These are phyloP conservation scores for Luvunga scandens DNA, from an alignment of 345 rosid species.

Conservation along the genomic window DNA sequence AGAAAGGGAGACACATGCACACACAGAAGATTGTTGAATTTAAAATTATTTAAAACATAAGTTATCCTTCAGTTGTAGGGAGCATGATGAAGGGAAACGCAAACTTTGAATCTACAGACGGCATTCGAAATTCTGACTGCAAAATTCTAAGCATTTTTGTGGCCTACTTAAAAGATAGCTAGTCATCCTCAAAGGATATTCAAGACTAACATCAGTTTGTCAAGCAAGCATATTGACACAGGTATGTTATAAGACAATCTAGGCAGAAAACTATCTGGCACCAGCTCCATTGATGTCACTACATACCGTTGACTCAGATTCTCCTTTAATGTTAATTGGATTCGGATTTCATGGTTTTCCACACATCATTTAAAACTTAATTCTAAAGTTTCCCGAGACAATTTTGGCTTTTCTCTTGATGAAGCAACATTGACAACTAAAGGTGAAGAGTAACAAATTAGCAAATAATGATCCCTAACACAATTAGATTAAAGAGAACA, in stretches of 20 bases:
- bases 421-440: background rate
- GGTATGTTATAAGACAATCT: background rate
- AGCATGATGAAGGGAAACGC: background rate
- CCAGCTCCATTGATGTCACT: background rate
- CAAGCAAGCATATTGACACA: background rate
- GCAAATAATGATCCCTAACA: background rate
- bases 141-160: background rate
- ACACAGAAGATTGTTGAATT: background rate
- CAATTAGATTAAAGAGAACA: background rate
- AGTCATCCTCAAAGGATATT: background rate
- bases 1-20: background rate
- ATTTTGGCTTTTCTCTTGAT: background rate
- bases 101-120: background rate
- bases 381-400: background rate
- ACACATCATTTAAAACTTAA: background rate
- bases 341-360: background rate
- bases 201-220: background rate
- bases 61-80: background rate
- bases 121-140: background rate
- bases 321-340: background rate
- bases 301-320: background rate
- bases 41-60: background rate
- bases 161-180: background rate
- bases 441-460: background rate
- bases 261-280: background rate